Percentiles rank a stretch among this genome's conserved stretches.
phyloP scores from a whole-genome alignment of 1,139 yeast species.

The Hemisphaericaspora xylanilytica region DNA sequence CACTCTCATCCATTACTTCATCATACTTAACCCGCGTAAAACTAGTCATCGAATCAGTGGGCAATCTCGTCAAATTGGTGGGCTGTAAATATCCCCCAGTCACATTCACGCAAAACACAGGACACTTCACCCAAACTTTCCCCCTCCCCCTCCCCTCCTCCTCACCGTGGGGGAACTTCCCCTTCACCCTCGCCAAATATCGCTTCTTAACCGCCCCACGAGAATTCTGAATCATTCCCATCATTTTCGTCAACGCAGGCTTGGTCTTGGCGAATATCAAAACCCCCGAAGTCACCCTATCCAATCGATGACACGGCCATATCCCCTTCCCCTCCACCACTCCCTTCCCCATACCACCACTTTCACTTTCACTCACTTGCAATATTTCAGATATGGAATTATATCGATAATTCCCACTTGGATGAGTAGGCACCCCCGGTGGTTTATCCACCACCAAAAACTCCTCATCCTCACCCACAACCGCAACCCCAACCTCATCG shows the following conservation, averaged over 20 bases:
- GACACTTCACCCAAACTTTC: constrained; percentile 26
- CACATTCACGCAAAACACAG: constrained; percentile 35
- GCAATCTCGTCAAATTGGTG: constrained; percentile 24
- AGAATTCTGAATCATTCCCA: constrained; percentile 36
- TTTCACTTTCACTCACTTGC: too few relatives aligned
- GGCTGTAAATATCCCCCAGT: constrained; percentile 39
- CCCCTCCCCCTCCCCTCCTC: too few relatives aligned
- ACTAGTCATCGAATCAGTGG: constrained; percentile 32
- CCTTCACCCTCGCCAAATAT: constrained; percentile 64
- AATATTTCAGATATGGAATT: constrained; percentile 64
- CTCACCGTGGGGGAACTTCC: constrained; percentile 57
- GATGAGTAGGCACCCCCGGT: constrained; percentile 77
- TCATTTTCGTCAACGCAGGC: constrained; percentile 42
- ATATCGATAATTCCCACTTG: constrained; percentile 61
- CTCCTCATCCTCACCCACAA: constrained; percentile 47
- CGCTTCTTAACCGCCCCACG: constrained; percentile 40
- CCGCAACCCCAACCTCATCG: constrained; percentile 35
- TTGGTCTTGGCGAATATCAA: constrained; percentile 55
- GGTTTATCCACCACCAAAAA: constrained; percentile 70
- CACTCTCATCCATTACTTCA: constrained; percentile 39
- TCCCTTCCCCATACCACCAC: too few relatives aligned
- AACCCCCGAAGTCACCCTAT: constrained; percentile 73
- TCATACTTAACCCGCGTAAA: constrained; percentile 29
- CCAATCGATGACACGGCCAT: constrained; percentile 69
- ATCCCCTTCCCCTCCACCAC: constrained; percentile 34